phyloP scores from a whole-genome alignment of 306 rosid species.

The Pterocarpus macrocarpus region DNA sequence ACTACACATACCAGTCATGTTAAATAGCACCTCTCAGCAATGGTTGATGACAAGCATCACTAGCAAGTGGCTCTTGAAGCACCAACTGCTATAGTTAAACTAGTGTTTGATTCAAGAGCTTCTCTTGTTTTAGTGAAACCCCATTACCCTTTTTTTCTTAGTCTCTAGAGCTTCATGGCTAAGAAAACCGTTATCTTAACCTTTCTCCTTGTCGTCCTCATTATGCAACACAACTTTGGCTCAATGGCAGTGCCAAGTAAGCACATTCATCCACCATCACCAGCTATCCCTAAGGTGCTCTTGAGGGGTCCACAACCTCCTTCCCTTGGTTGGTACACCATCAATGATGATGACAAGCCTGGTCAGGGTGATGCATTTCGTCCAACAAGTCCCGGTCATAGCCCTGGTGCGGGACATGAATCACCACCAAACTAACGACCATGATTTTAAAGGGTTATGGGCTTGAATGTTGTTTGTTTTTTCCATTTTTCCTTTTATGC shows the following conservation, averaged over 20 bases:
- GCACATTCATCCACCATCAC: slow-evolving; percentile 50
- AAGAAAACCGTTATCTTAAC: slow-evolving; percentile 39
- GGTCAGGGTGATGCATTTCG: slow-evolving; percentile 58
- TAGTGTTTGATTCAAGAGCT: background rate
- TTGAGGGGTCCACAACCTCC: slow-evolving; percentile 52
- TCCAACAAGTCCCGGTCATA: slow-evolving; percentile 67
- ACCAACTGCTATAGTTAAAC: background rate
- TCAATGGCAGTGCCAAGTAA: slow-evolving; percentile 54
- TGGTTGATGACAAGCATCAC: slow-evolving; percentile 31
- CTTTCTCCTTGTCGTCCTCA: slow-evolving; percentile 45
- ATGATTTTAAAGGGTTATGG: background rate
- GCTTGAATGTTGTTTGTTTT: background rate
- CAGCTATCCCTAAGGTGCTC: slow-evolving; percentile 26
- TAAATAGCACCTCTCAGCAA: slow-evolving; percentile 59
- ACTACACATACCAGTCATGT: slow-evolving; percentile 19
- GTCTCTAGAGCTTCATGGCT: slow-evolving; percentile 43
- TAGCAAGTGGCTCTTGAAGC: background rate
- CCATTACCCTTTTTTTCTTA: background rate
- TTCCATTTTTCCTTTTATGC: background rate
- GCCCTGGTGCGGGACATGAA: slow-evolving; percentile 67
- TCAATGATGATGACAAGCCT: slow-evolving; percentile 47
- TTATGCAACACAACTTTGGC: slow-evolving; percentile 45
- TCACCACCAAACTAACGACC: slow-evolving; percentile 37
- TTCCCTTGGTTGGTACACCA: slow-evolving; percentile 42
- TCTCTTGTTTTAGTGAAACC: slow-evolving; percentile 24